Evolutionary conservation across 2,329 filamentous ascomycete species (phyloP).

Genomic region (Fusarium sp.): DNA sequence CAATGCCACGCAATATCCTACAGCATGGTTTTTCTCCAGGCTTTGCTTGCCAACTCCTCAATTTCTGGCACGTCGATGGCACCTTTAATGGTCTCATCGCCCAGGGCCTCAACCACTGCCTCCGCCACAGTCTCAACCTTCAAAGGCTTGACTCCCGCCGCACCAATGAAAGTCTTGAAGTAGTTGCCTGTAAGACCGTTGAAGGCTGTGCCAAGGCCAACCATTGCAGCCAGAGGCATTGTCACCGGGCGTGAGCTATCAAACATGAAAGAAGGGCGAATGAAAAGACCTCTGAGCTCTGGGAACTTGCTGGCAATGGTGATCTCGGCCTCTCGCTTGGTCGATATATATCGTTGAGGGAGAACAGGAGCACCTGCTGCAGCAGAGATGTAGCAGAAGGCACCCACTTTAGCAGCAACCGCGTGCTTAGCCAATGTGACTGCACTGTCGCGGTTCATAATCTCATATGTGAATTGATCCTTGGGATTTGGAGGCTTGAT

Average conservation of each 20-base stretch:
- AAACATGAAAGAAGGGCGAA: conserved; percentile 89
- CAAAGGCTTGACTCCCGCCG: conserved; percentile 85
- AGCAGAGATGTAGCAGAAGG: conserved; percentile 90
- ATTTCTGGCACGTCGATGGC: conserved; percentile 83
- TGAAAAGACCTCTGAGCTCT: conserved; percentile 80
- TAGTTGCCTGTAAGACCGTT: conserved; percentile 82
- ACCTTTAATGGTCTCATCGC: conserved; percentile 77
- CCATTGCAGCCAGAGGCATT: conserved; percentile 82
- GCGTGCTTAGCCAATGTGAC: conserved; percentile 85
- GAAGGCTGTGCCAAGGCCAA: conserved; percentile 77
- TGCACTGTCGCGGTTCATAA: conserved; percentile 94
- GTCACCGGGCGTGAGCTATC: conserved; percentile 85
- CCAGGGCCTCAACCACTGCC: conserved; percentile 87
- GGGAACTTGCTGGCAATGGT: conserved; percentile 79
- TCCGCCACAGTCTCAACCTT: conserved; percentile 89
- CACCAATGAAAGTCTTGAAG: conserved; percentile 80
- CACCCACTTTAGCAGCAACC: conserved; percentile 68
- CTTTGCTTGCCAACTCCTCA: conserved; percentile 80
- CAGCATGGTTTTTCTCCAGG: conserved; percentile 92
- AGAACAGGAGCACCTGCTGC: conserved; percentile 86
- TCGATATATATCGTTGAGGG: conserved; percentile 85
- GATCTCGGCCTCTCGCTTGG: conserved; percentile 90
- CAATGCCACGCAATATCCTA: conserved; percentile 53
- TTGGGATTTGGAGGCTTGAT: conserved; percentile 74
- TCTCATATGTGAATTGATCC: conserved; percentile 90